Evolutionary conservation across 768 basidiomycete genomes (phyloP).

Genomic region (Rhodotorula toruloides): DNA sequence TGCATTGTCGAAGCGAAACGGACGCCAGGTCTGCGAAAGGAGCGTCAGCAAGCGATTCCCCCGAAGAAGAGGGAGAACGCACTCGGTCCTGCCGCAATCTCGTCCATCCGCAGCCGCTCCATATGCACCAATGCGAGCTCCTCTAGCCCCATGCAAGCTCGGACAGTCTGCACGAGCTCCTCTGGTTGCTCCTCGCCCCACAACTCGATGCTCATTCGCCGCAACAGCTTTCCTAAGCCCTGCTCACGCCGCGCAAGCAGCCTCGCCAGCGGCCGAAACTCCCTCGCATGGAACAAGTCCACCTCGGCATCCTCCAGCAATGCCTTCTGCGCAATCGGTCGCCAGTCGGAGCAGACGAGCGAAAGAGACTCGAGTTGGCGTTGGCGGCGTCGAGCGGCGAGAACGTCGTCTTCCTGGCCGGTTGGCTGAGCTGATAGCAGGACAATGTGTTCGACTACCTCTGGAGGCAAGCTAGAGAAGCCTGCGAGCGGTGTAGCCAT

Average conservation of each 20-base stretch:
- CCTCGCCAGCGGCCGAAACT: neutral
- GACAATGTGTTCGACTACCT: constrained; percentile 7
- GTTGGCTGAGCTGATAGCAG: neutral
- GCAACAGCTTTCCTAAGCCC: neutral
- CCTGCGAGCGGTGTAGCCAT: too few species aligned
- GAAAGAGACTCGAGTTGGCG: neutral
- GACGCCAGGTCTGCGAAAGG: neutral
- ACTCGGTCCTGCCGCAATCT: neutral
- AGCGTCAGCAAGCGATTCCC: neutral
- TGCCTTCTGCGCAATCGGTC: neutral
- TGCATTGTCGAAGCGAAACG: constrained; percentile 14
- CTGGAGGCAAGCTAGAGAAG: neutral
- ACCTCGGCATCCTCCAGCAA: neutral
- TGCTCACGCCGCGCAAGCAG: neutral
- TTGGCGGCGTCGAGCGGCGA: neutral
- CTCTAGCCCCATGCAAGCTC: neutral
- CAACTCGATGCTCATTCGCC: neutral
- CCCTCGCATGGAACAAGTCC: neutral
- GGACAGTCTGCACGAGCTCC: neutral
- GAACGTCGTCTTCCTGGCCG: neutral
- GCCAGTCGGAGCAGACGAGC: constrained; percentile 9
- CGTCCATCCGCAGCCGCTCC: neutral
- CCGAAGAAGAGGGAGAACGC: too few species aligned
- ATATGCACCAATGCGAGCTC: neutral
- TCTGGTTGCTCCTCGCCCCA: neutral